These are phyloP conservation scores for Karstenula rhodostoma DNA, from an alignment of 2,329 filamentous ascomycete genomes.

Conservation along the genomic window DNA sequence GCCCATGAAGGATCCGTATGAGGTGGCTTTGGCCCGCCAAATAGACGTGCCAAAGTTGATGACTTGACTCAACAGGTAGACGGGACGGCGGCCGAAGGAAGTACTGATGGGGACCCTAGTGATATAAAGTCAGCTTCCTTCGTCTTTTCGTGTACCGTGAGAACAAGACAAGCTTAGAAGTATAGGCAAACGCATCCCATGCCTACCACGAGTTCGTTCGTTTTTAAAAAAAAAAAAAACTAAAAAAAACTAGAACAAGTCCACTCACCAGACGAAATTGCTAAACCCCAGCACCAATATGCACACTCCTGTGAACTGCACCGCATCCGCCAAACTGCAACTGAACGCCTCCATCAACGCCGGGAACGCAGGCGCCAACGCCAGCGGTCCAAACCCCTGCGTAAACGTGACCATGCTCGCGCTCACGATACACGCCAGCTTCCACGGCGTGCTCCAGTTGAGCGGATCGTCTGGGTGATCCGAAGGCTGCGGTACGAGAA, in stretches of 20 bases:
- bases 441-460: slow-evolving; percentile 62
- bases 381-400: slow-evolving; percentile 64
- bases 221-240: no score
- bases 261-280: slow-evolving; percentile 66
- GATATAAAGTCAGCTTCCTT: background rate
- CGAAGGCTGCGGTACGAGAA: slow-evolving; percentile 64
- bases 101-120: slow-evolving; percentile 64
- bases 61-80: slow-evolving; percentile 61
- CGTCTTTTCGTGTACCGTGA: background rate
- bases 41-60: slow-evolving; percentile 63
- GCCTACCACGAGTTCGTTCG: no score
- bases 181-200: no score
- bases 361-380: slow-evolving; percentile 67
- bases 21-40: slow-evolving; percentile 66
- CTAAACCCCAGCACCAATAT: slow-evolving; percentile 67
- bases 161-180: no score
- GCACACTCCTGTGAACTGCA: slow-evolving; percentile 65
- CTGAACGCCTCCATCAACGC: slow-evolving; percentile 65
- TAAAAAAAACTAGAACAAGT: no score
- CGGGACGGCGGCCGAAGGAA: slow-evolving; percentile 63
- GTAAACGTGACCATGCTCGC: slow-evolving; percentile 59
- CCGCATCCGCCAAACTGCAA: slow-evolving; percentile 60
- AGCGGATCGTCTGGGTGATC: slow-evolving; percentile 61
- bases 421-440: slow-evolving; percentile 58
- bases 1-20: slow-evolving; percentile 70